A percentile compares a stretch with the other conserved stretches of the same genome.
Conservation (phyloP, 75 land plant species). For the Sequoia sempervirens region DNA sequence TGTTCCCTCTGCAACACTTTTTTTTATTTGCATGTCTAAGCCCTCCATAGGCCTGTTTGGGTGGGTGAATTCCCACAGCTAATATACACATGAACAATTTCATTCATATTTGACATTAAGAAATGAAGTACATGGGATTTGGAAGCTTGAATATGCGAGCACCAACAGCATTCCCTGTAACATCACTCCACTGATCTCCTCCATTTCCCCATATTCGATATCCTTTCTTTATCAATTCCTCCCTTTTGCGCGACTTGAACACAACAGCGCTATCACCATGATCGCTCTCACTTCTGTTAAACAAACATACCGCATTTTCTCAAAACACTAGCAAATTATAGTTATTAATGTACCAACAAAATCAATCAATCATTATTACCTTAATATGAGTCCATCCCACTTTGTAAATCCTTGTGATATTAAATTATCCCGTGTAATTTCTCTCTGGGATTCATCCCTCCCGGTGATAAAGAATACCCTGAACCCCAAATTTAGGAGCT, state of each 20-base stretch:
- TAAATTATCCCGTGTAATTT: background rate
- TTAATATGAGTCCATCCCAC: slow-evolving; percentile 1
- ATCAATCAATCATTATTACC: background rate
- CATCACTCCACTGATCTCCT: slow-evolving; percentile 49
- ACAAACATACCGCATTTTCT: background rate
- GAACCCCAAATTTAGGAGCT: slow-evolving; percentile 42
- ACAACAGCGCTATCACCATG: slow-evolving; percentile 2
- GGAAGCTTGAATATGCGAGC: slow-evolving; percentile 36
- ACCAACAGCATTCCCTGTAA: slow-evolving; percentile 15
- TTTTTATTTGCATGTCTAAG: no score
- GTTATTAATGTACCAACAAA: no score
- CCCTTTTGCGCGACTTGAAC: slow-evolving; percentile 29
- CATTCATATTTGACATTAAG: background rate
- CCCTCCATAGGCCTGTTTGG: no score
- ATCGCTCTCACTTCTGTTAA: slow-evolving; percentile 10
- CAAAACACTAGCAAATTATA: background rate
- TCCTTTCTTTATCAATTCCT: slow-evolving; percentile 15
- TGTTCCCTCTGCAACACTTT: no score
- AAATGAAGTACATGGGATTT: slow-evolving; percentile 42
- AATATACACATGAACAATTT: background rate
- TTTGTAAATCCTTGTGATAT: background rate
- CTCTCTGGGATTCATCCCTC: slow-evolving; percentile 1
- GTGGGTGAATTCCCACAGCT: background rate
- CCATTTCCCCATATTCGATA: slow-evolving; percentile 26
- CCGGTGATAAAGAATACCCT: slow-evolving; percentile 68